Percentiles rank a stretch among this genome's conserved stretches.
Conservation (phyloP, 306 rosid genomes). For the Inga oerstediana region DNA sequence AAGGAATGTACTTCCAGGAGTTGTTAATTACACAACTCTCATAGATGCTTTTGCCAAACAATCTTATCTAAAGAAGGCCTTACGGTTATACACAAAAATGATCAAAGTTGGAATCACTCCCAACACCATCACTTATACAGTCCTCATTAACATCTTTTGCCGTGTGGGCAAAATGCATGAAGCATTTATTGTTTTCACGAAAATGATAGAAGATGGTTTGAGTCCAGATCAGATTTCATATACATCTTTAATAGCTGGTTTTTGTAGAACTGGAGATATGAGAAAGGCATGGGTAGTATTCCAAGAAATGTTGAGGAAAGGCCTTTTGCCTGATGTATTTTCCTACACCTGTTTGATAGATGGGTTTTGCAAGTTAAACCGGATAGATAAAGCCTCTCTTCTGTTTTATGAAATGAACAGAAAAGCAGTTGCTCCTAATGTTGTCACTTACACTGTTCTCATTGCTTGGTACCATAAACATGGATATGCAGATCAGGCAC, state of each 20-base stretch:
- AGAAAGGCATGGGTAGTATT: conserved; percentile 50
- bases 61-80: conserved; percentile 41
- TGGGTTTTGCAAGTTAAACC: conserved; percentile 55
- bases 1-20: conserved; percentile 57
- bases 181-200: conserved; percentile 44
- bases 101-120: conserved; percentile 48
- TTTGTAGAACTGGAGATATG: conserved; percentile 48
- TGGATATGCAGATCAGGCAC: conserved; percentile 41
- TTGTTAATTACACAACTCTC: conserved; percentile 53
- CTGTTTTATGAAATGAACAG: conserved; percentile 56
- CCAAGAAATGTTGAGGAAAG: conserved; percentile 51
- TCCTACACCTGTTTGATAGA: conserved; percentile 65
- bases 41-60: conserved; percentile 62
- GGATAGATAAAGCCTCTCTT: conserved; percentile 48
- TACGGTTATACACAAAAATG: conserved; percentile 52
- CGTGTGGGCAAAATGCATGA: conserved; percentile 33
- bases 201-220: conserved; percentile 47
- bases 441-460: conserved; percentile 59
- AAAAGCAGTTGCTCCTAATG: conserved; percentile 44
- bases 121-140: conserved; percentile 47
- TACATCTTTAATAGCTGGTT: conserved; percentile 58
- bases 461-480: conserved; percentile 43
- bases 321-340: conserved; percentile 46
- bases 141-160: conserved; percentile 49
- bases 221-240: conserved; percentile 55